Evolutionary conservation across 495 filamentous ascomycete genomes (phyloP), one percentile per base, ranked within the genome.

Genomic region (Amniculicola lignicola): DNA sequence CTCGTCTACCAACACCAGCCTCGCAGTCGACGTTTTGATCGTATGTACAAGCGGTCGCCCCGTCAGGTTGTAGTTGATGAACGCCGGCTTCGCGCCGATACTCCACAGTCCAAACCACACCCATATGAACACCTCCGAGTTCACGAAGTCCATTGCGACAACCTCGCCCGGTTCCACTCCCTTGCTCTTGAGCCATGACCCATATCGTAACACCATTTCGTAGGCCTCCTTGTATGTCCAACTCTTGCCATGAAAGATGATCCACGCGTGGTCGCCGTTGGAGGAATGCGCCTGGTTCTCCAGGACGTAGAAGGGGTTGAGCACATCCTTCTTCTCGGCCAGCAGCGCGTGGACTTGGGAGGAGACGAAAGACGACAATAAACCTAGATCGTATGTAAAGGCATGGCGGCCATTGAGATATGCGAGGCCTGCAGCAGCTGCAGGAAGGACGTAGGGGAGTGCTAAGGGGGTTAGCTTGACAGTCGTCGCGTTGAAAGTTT

Each of bases 41-140:
- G 87, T 92, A 69, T 98, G 92, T 23, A 84, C 67, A 54, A 98
- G 72, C 1, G 91, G 77, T 23, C 88, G 81, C 11, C 84, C 86
- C 1, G 77, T 75, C 38, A 97, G 69, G 62, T 96, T 97, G 70
- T 93, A 95, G 68, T 98, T 98, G 72, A 98, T 87, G 55, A 94
- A 88, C 0, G 92, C 93, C n/a, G 92, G 90, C 22, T 79, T 80
- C 0, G 88, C 91, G 0, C 93, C 93, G 35, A 97, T 82, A 15
- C 84, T 82, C 91, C 92, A 96, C 25, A 96, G 70, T 0, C 86
- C 93, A 19, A 95, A 75, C 74, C 83, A 80, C n/a, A 96, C 53
- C 72, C 95, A 94, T 10, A 95, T 60, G 63, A 91, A 93, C 4
- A 80, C 79, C 12, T 88, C 84, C 21, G 82, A 88, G 64, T 98